These are phyloP conservation scores for Cyberlindnera misumaiensis DNA, from an alignment of 805 yeast species.

Conservation along the genomic window DNA sequence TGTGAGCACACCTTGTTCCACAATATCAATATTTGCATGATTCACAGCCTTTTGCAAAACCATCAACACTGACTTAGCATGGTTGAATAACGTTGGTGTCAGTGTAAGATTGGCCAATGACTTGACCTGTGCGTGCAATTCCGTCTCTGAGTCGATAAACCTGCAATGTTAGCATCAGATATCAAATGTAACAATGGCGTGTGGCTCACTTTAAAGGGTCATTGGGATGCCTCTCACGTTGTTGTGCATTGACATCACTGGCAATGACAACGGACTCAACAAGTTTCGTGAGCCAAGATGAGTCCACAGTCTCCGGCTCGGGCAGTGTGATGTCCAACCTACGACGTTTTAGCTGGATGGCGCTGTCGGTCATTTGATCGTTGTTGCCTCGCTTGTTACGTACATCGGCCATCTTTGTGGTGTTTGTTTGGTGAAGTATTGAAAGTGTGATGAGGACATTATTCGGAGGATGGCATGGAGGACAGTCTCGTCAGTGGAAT, in stretches of 20 bases:
- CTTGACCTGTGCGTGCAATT: constrained; percentile 10
- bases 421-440: too few species aligned
- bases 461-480: too few species aligned
- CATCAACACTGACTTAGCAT: not conserved
- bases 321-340: constrained; percentile 3
- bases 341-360: constrained; percentile 8
- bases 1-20: constrained; percentile 9
- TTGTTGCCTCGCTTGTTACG: too few species aligned
- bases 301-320: constrained; percentile 5
- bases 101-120: constrained; percentile 15
- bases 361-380: too few species aligned
- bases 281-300: constrained; percentile 11
- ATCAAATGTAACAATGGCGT: not conserved
- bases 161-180: not conserved
- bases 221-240: constrained; percentile 5
- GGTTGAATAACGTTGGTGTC: constrained; percentile 6
- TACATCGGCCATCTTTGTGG: too few species aligned
- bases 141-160: constrained; percentile 15
- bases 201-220: constrained; percentile 10
- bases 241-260: constrained; percentile 5
- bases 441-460: too few species aligned
- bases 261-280: constrained; percentile 2
- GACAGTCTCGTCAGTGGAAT: too few species aligned
- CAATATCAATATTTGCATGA: constrained; percentile 16
- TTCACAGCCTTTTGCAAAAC: constrained; percentile 1